These are phyloP conservation scores for Trichodelitschia bisporula DNA, from an alignment of 495 filamentous ascomycete species.

Conservation along the genomic window DNA sequence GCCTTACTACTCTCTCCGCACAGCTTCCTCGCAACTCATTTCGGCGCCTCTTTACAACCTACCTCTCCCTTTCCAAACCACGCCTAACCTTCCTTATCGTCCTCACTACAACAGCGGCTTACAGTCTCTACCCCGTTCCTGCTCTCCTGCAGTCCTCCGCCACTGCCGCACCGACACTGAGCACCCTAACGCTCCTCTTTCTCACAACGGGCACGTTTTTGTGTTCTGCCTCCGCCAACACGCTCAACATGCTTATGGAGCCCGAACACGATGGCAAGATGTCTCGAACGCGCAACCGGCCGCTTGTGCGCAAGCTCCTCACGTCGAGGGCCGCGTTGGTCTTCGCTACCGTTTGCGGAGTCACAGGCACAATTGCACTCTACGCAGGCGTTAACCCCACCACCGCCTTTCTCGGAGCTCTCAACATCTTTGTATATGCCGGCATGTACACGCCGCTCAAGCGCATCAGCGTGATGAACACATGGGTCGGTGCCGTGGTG, in stretches of 20 bases:
- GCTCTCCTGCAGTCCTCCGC: slow-evolving; percentile 45
- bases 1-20: slow-evolving; percentile 47
- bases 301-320: slow-evolving; percentile 64
- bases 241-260: slow-evolving; percentile 93
- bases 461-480: slow-evolving; percentile 66
- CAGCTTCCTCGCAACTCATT: slow-evolving; percentile 40
- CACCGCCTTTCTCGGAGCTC: slow-evolving; percentile 55
- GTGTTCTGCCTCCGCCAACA: slow-evolving; percentile 66
- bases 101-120: slow-evolving; percentile 73
- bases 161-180: slow-evolving; percentile 57
- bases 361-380: slow-evolving; percentile 37
- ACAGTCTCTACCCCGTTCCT: slow-evolving; percentile 77
- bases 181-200: slow-evolving; percentile 74
- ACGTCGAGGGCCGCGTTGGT: slow-evolving; percentile 45
- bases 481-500: slow-evolving; percentile 83
- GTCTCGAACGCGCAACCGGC: slow-evolving; percentile 71
- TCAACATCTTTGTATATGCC: slow-evolving; percentile 76
- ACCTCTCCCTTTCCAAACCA: slow-evolving; percentile 81
- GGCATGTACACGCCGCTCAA: slow-evolving; percentile 86
- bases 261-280: slow-evolving; percentile 76
- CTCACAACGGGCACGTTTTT: slow-evolving; percentile 76
- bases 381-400: slow-evolving; percentile 90
- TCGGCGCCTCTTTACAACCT: slow-evolving; percentile 53
- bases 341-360: slow-evolving; percentile 51
- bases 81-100: slow-evolving; percentile 81